phyloP scores from a whole-genome alignment of 2,329 filamentous ascomycete species.

The Hypoxylon sp. region DNA sequence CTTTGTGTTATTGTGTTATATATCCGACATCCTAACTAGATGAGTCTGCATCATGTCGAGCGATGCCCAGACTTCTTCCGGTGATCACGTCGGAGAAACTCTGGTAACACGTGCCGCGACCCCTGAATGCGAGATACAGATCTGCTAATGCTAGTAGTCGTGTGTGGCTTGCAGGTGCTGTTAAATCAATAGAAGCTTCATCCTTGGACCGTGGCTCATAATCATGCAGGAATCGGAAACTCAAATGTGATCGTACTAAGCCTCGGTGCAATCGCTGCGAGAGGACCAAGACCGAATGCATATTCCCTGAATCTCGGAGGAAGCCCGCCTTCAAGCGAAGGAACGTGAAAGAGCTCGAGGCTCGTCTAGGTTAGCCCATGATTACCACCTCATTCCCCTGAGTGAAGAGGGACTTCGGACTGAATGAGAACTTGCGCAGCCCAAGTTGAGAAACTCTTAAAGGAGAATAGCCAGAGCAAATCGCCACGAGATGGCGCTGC shows the following conservation, averaged over 20 bases:
- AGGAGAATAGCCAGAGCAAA: constrained; percentile 66
- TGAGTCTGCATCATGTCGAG: constrained; percentile 37
- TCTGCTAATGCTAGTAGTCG: constrained; percentile 42
- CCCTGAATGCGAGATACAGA: constrained; percentile 18
- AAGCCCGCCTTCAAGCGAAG: constrained; percentile 89
- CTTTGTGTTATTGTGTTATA: background rate
- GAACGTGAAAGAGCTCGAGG: constrained; percentile 92
- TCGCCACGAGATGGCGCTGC: constrained; percentile 42
- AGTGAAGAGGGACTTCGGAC: constrained; percentile 19
- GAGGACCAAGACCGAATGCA: constrained; percentile 79
- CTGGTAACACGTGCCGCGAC: constrained; percentile 42
- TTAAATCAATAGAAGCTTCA: constrained; percentile 8
- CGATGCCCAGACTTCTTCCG: constrained; percentile 36
- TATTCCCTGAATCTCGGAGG: constrained; percentile 88
- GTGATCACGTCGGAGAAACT: constrained; percentile 39
- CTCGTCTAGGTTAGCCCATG: constrained; percentile 80
- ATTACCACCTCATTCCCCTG: constrained; percentile 39
- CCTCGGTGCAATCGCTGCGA: constrained; percentile 85
- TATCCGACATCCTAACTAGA: too few species aligned
- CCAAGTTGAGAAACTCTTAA: constrained; percentile 84
- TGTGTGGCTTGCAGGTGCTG: constrained; percentile 68
- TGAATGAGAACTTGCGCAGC: constrained; percentile 58
- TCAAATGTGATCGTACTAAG: constrained; percentile 85
- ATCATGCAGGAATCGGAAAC: constrained; percentile 78
- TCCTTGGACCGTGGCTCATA: constrained; percentile 58